Evolutionary conservation across 208 protist species (phyloP), one percentile per base, ranked within the genome.

Genomic region (Trypanosoma mega): DNA sequence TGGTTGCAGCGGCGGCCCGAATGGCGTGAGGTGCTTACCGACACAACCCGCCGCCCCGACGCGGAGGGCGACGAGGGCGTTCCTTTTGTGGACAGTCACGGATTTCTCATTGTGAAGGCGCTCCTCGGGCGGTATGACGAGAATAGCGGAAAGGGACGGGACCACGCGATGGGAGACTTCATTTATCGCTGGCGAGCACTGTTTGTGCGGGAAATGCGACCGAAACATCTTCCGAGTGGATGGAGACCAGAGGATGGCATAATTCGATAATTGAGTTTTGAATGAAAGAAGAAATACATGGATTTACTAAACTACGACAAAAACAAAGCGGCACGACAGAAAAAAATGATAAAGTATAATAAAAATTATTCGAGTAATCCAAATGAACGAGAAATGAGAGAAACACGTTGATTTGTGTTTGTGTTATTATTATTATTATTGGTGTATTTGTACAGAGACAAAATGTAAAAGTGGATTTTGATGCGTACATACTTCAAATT

Each of bases 211-310:
- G 29, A 47, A 3, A 51, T 87, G 67, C 52, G 66, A 14, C 80
- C 80, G 7, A 56, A 57, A 45, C 66, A 82, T 50, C 60, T 87
- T 31, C 80, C 80, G 16, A 33, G 48, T 3, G 76, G 76, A 2
- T 87, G 80, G 80, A n/a, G 52, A 20, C 57, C 72, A 41, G 76
- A 84, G 51, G 80, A 84, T 33, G 80, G 80, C 0, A 78, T 85
- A 41, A 45, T 85, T 14, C 56, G 29, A 2, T 78, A 65, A 44
- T 16, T 20, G 16, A 23, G 16, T 45, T 27, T 20, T 36, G 46
- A 20, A 48, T 60, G 14, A 31, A 46, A 30, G 8, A 33, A 58
- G 24, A 43, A n/a, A 43, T 21, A 58, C 12, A 43, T 58, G 24
- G 18, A 37, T 51, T 4, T 62, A 12, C 33, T 26, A n/a, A n/a